These are phyloP conservation scores for Xylaria longipes DNA, from an alignment of 495 filamentous ascomycete species.

Conservation along the genomic window DNA sequence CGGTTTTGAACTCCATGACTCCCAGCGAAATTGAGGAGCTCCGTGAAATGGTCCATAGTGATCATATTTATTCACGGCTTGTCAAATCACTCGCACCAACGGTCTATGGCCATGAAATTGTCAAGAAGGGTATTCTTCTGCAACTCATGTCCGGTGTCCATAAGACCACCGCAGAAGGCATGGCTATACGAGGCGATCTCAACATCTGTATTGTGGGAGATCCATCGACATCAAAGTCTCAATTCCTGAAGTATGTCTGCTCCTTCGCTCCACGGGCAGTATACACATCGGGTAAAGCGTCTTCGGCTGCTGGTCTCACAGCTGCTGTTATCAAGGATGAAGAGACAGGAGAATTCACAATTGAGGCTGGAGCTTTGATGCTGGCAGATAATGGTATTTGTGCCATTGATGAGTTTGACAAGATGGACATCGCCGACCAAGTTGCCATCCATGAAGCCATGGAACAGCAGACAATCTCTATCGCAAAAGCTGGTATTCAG, in stretches of 20 bases:
- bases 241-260: conserved; percentile 98
- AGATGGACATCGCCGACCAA: conserved; percentile 98
- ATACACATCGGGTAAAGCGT: conserved; percentile 98
- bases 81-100: conserved; percentile 96
- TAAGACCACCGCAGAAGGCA: conserved; percentile 89
- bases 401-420: conserved; percentile 99
- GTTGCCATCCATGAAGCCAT: conserved; percentile 99
- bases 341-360: conserved; percentile 98
- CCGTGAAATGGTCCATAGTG: conserved; percentile 89
- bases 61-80: conserved; percentile 92
- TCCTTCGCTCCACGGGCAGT: conserved; percentile 94
- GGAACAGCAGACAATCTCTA: conserved; percentile 99
- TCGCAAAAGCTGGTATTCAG: conserved; percentile 98
- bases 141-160: conserved; percentile 92
- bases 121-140: conserved; percentile 95
- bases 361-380: conserved; percentile 98
- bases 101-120: conserved; percentile 95
- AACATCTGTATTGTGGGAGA: conserved; percentile 99
- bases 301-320: conserved; percentile 95
- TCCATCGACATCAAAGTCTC: conserved; percentile 96
- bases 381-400: conserved; percentile 96
- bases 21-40: conserved; percentile 88
- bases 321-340: conserved; percentile 97
- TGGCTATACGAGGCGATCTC: conserved; percentile 94
- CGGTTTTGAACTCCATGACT: conserved; percentile 82